Percentiles rank a stretch among this genome's conserved stretches.
Conservation (phyloP, 345 rosid species). For the Ailanthus altissimus region DNA sequence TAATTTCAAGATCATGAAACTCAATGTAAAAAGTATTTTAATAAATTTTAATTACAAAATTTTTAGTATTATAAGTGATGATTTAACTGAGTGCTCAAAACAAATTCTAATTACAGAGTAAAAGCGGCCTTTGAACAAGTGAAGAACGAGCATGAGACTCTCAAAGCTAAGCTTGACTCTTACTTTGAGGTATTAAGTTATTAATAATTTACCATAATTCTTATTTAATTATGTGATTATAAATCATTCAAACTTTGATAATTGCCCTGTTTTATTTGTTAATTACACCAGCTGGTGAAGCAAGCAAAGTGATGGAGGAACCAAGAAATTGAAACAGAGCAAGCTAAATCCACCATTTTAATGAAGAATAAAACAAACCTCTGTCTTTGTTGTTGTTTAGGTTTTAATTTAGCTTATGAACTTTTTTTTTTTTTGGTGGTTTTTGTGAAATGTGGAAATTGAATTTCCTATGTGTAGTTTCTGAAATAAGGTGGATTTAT, state of each 20-base stretch:
- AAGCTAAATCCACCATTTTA: not conserved
- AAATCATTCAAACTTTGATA: not conserved
- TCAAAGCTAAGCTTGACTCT: not conserved
- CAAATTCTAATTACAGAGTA: not conserved
- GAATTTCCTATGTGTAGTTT: not conserved
- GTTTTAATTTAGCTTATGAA: not conserved
- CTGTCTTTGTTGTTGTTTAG: not conserved
- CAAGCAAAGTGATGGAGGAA: not conserved
- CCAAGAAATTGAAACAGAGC: not conserved
- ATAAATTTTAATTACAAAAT: too few species aligned
- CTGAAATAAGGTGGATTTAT: not conserved
- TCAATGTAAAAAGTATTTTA: too few species aligned
- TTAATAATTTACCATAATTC: not conserved
- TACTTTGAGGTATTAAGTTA: not conserved
- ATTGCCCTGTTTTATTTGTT: not conserved
- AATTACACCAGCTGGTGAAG: not conserved
- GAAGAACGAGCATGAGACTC: not conserved
- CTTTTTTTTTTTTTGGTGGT: too few species aligned
- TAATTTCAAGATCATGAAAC: too few species aligned
- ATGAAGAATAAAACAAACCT: not conserved
- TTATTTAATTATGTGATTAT: not conserved
- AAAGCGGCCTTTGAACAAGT: not conserved
- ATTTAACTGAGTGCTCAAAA: too few species aligned
- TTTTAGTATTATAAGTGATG: too few species aligned
- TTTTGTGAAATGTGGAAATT: not conserved